Percentiles rank a stretch among this genome's conserved stretches.
These are phyloP conservation scores for Cryptococcus sp. DNA, from an alignment of 1,284 basidiomycete species.

Conservation along the genomic window DNA sequence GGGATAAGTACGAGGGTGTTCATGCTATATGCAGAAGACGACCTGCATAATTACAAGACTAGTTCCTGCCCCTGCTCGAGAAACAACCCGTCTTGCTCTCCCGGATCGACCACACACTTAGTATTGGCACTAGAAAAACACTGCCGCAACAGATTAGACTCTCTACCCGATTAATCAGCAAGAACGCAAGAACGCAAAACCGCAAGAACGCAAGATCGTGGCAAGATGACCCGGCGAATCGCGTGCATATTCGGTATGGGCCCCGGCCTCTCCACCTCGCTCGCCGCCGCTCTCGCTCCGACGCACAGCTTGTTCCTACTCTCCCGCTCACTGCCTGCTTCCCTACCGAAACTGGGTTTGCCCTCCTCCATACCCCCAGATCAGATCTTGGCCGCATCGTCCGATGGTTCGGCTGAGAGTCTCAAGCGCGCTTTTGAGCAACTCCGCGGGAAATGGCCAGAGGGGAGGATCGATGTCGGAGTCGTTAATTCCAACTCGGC, in stretches of 20 bases:
- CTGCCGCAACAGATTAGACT: too few species aligned
- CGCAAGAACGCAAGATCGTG: not conserved
- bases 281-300: slow-evolving; percentile 40
- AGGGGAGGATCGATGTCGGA: slow-evolving; percentile 41
- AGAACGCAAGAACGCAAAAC: too few species aligned
- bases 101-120: too few species aligned
- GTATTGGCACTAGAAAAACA: too few species aligned
- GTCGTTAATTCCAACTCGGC: slow-evolving; percentile 41
- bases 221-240: slow-evolving; percentile 13
- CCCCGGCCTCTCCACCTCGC: slow-evolving; percentile 40
- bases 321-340: slow-evolving; percentile 46
- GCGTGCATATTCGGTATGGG: slow-evolving; percentile 49
- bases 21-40: too few species aligned
- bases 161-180: too few species aligned
- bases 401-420: slow-evolving; percentile 32
- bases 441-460: slow-evolving; percentile 38
- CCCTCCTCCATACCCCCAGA: slow-evolving; percentile 25
- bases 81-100: too few species aligned
- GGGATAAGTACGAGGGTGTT: too few species aligned
- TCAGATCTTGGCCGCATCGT: slow-evolving; percentile 30
- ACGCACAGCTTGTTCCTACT: slow-evolving; percentile 49
- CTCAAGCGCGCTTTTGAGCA: slow-evolving; percentile 35
- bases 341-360: slow-evolving; percentile 33
- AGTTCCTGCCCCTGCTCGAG: too few species aligned
- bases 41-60: too few species aligned